Evolutionary conservation across 768 basidiomycete species (phyloP).

Genomic region (Saitozyma sp.): DNA sequence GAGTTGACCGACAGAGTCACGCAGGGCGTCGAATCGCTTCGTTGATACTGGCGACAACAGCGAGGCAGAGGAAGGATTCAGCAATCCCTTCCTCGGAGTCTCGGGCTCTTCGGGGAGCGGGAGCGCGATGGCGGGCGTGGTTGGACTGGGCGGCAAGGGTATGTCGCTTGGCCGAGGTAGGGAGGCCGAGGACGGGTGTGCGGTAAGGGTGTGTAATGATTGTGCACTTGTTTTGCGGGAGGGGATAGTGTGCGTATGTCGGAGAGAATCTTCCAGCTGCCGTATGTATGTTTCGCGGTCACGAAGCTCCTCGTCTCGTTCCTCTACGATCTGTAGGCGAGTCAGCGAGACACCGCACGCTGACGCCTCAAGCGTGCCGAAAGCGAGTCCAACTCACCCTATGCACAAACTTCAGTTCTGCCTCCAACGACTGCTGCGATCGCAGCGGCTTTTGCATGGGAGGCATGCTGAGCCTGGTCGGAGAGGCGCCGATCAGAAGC

Average conservation of each 20-base stretch:
- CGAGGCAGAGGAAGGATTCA: not conserved
- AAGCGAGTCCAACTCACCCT: constrained; percentile 54
- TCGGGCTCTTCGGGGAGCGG: not conserved
- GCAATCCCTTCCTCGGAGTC: constrained; percentile 1
- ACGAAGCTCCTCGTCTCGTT: constrained; percentile 66
- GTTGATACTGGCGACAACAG: constrained; percentile 18
- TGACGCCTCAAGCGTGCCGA: not conserved
- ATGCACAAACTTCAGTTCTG: constrained; percentile 93
- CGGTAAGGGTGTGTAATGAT: constrained; percentile 5
- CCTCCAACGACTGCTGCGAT: constrained; percentile 80
- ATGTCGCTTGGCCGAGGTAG: constrained; percentile 10
- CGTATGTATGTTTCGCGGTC: constrained; percentile 58
- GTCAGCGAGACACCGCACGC: not conserved
- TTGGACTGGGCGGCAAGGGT: constrained; percentile 16
- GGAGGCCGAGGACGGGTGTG: constrained; percentile 6
- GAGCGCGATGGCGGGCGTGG: constrained; percentile 3
- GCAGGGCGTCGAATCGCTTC: constrained; percentile 13
- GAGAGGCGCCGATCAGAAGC: constrained; percentile 26
- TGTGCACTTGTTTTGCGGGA: constrained; percentile 42
- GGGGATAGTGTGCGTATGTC: constrained; percentile 42
- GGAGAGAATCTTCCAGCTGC: no score
- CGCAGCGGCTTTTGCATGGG: constrained; percentile 61
- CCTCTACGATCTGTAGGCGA: constrained; percentile 49
- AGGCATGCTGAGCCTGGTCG: constrained; percentile 52
- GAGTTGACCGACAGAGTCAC: constrained; percentile 12